Conservation (phyloP, 2,329 filamentous ascomycete genomes). For the Sporothrix humicola region DNA sequence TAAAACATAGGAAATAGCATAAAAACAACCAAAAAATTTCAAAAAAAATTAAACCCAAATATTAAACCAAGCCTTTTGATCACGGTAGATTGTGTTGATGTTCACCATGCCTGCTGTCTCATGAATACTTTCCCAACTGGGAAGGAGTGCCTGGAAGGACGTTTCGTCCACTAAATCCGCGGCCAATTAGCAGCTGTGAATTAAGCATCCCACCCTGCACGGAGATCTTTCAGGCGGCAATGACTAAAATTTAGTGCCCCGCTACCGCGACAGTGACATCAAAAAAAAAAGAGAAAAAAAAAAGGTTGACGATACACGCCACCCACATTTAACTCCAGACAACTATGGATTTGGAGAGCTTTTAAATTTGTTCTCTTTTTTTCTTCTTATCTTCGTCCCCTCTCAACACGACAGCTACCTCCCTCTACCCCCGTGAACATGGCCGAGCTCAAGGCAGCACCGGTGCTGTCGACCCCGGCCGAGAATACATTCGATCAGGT, state of each 20-base stretch:
- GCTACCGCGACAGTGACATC: slow-evolving; percentile 12
- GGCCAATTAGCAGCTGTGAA: slow-evolving; percentile 29
- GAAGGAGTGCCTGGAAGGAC: slow-evolving; percentile 17
- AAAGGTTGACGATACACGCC: slow-evolving; percentile 21
- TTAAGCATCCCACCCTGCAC: slow-evolving; percentile 25
- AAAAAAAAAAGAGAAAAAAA: slow-evolving; percentile 4
- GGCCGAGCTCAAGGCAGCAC: slow-evolving; percentile 58
- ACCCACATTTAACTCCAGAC: slow-evolving; percentile 7
- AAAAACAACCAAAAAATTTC: not conserved
- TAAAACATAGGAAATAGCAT: slow-evolving; percentile 2
- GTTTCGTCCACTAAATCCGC: not conserved
- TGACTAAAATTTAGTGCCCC: slow-evolving; percentile 33
- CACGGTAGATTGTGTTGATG: too few relatives aligned
- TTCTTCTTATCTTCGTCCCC: not conserved
- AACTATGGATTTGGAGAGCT: slow-evolving; percentile 16
- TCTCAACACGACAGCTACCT: not conserved
- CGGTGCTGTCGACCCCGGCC: slow-evolving; percentile 68
- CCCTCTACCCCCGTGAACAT: slow-evolving; percentile 43
- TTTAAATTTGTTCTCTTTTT: slow-evolving; percentile 19
- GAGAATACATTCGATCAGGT: slow-evolving; percentile 63
- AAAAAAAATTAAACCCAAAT: not conserved
- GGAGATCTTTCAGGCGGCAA: not conserved
- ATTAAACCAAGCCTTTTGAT: not conserved
- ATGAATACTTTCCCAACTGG: slow-evolving; percentile 24
- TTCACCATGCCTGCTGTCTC: not conserved